phyloP scores from a whole-genome alignment of 2,329 filamentous ascomycete genomes.

The Pseudocercospora macadamiae region DNA sequence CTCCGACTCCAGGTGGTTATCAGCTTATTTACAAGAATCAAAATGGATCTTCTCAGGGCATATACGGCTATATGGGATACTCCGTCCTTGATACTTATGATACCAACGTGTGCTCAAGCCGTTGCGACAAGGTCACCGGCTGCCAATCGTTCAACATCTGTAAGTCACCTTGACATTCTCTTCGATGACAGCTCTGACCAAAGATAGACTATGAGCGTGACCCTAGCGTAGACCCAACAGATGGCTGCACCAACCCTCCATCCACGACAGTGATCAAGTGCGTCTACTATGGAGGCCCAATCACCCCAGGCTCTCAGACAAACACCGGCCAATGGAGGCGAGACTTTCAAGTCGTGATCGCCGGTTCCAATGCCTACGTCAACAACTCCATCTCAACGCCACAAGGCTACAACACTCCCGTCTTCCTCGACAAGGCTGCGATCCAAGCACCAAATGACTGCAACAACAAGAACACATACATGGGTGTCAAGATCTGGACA shows the following conservation, averaged over 20 bases:
- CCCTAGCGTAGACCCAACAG: constrained; percentile 33
- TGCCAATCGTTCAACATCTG: constrained; percentile 40
- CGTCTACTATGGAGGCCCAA: constrained; percentile 41
- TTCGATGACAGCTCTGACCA: constrained; percentile 24
- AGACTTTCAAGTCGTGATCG: constrained; percentile 33
- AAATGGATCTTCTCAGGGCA: constrained; percentile 17
- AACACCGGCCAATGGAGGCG: constrained; percentile 31
- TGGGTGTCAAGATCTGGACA: constrained; percentile 30
- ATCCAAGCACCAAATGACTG: constrained; percentile 40
- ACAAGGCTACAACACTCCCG: constrained; percentile 26
- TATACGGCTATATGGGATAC: constrained; percentile 34
- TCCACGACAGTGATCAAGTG: constrained; percentile 45
- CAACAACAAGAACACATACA: constrained; percentile 32
- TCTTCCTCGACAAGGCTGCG: constrained; percentile 30
- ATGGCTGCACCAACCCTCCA: constrained; percentile 39
- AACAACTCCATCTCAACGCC: constrained; percentile 34
- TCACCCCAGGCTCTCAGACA: constrained; percentile 32
- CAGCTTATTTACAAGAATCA: constrained; percentile 9
- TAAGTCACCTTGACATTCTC: background rate
- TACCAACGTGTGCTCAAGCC: constrained; percentile 32
- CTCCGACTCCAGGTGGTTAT: constrained; percentile 9
- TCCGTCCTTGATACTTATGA: constrained; percentile 33
- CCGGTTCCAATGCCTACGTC: constrained; percentile 32
- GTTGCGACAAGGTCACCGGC: constrained; percentile 35
- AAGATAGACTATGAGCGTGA: constrained; percentile 34